A percentile compares a stretch with the other conserved stretches of the same genome.
These are phyloP conservation scores for Trichosanthes truncata DNA, from an alignment of 306 rosid species.

Conservation along the genomic window DNA sequence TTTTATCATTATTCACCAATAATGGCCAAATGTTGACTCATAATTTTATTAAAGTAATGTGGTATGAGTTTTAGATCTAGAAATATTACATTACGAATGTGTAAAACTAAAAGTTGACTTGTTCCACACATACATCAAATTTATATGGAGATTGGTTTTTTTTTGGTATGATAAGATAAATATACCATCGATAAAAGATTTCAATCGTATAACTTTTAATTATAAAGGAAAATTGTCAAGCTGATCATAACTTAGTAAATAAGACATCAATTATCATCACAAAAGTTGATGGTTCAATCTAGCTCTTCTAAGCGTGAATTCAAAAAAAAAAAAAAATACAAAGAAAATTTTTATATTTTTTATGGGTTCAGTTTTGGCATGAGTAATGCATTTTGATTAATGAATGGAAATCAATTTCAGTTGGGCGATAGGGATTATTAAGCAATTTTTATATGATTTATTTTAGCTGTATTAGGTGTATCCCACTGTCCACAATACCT, in stretches of 20 bases:
- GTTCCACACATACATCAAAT: background rate
- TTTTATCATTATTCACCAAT: background rate
- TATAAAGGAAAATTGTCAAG: no score
- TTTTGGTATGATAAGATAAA: background rate
- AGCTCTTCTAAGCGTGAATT: no score
- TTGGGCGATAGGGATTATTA: background rate
- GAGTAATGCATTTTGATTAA: background rate
- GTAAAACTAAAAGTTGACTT: background rate
- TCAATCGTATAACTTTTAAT: no score
- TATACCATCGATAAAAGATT: no score
- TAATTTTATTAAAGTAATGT: background rate
- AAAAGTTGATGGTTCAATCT: no score
- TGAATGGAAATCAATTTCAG: background rate
- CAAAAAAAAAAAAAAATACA: no score
- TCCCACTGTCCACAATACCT: constrained; percentile 5
- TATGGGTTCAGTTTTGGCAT: background rate
- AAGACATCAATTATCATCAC: no score
- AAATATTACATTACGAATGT: background rate
- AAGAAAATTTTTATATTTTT: no score
- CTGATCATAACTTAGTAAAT: no score
- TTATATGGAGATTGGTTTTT: no score
- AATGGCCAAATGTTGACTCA: background rate
- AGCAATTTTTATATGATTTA: background rate
- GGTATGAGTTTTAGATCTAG: background rate
- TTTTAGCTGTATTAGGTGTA: constrained; percentile 7